These are phyloP conservation scores for Kokia cookei DNA, from an alignment of 441 rosid genomes.

Conservation along the genomic window DNA sequence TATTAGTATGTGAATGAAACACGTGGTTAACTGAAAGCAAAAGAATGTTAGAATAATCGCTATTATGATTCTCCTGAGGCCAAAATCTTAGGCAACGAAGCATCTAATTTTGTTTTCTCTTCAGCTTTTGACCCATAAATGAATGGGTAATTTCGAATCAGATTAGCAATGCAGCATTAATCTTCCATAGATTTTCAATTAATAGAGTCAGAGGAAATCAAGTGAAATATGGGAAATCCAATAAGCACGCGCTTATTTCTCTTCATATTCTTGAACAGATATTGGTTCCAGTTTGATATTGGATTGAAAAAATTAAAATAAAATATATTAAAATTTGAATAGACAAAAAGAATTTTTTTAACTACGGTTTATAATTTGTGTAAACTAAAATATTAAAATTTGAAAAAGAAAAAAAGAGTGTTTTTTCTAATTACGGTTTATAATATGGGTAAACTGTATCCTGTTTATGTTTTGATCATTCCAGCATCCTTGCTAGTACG, in stretches of 20 bases:
- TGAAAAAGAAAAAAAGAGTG: too few species aligned
- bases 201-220: neutral
- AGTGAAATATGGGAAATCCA: neutral
- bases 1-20: neutral
- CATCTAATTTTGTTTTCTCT: neutral
- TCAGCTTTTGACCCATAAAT: neutral
- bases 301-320: too few species aligned
- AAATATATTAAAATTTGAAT: too few species aligned
- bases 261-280: constrained; percentile 11
- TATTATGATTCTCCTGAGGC: neutral
- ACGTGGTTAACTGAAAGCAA: neutral
- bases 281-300: constrained; percentile 24
- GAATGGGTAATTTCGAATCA: neutral
- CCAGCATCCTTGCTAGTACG: too few species aligned
- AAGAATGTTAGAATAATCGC: neutral
- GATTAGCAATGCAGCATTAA: neutral
- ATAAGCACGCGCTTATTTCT: neutral
- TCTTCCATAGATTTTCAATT: neutral
- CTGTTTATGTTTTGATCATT: too few species aligned
- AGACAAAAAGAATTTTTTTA: too few species aligned
- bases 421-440: too few species aligned
- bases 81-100: neutral
- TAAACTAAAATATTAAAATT: too few species aligned
- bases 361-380: too few species aligned
- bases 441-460: too few species aligned